Conservation (phyloP, 2,329 filamentous ascomycete species). For the Cytospora piceicola region DNA sequence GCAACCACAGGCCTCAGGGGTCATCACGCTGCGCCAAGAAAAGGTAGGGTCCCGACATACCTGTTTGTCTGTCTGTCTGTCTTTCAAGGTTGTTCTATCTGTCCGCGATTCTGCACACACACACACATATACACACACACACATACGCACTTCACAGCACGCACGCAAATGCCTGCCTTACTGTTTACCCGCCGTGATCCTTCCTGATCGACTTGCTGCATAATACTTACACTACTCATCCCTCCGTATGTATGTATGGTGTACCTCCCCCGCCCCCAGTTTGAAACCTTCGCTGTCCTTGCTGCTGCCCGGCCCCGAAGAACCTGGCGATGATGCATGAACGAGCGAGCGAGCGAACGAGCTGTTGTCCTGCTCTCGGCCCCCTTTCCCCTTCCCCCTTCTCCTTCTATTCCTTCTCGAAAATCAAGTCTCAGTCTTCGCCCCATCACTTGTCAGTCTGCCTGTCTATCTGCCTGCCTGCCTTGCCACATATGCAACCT, state of each 20-base stretch:
- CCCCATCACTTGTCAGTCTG: background rate
- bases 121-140: slow-evolving; percentile 3
- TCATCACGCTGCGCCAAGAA: slow-evolving; percentile 27
- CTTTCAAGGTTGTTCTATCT: too few species aligned
- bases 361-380: too few species aligned
- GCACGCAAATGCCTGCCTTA: background rate
- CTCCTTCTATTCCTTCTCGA: background rate
- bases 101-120: slow-evolving; percentile 11
- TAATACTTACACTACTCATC: background rate
- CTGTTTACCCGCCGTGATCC: slow-evolving; percentile 7
- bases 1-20: slow-evolving; percentile 23
- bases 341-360: too few species aligned
- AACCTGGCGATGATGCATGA: background rate
- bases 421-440: slow-evolving; percentile 3
- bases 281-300: background rate
- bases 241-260: background rate
- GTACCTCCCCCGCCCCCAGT: too few species aligned
- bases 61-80: background rate
- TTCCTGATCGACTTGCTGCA: background rate
- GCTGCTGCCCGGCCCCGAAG: background rate
- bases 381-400: too few species aligned
- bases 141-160: background rate
- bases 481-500: background rate
- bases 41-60: slow-evolving; percentile 24
- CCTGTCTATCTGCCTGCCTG: background rate